These are phyloP conservation scores for Clathrospora elynae DNA, from an alignment of 2,329 filamentous ascomycete species.

Conservation along the genomic window DNA sequence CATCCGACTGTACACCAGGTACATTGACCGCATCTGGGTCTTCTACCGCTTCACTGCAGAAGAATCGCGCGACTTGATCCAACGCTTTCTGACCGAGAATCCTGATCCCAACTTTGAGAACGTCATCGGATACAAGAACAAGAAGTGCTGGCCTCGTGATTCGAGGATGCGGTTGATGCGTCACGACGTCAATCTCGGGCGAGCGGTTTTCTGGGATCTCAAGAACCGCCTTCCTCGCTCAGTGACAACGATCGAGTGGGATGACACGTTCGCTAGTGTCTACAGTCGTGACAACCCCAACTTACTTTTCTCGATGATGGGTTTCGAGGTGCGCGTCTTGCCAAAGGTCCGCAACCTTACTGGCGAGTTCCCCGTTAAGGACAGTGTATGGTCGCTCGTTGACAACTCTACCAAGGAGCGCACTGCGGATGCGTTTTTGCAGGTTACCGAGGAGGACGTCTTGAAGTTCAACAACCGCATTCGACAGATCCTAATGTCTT, in stretches of 20 bases:
- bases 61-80: constrained; percentile 92
- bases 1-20: constrained; percentile 95
- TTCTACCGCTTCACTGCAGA: constrained; percentile 93
- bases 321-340: constrained; percentile 94
- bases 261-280: constrained; percentile 96
- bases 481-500: constrained; percentile 98
- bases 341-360: constrained; percentile 95
- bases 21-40: constrained; percentile 98
- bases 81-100: constrained; percentile 96
- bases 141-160: constrained; percentile 99
- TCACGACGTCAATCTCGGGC: constrained; percentile 95
- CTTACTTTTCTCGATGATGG: constrained; percentile 94
- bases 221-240: constrained; percentile 95
- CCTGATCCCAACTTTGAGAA: constrained; percentile 99
- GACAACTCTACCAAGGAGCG: constrained; percentile 97
- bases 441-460: constrained; percentile 97
- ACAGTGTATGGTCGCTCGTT: constrained; percentile 96
- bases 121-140: constrained; percentile 98
- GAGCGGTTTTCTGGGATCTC: constrained; percentile 98
- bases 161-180: constrained; percentile 98
- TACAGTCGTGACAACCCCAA: constrained; percentile 99
- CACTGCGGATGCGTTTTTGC: constrained; percentile 94
- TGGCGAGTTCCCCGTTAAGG: constrained; percentile 95
- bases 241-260: constrained; percentile 97
- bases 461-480: constrained; percentile 99